Percentiles rank a stretch among this genome's conserved stretches.
These are phyloP conservation scores for Trametes sp. DNA, from an alignment of 1,284 basidiomycete species.

Conservation along the genomic window DNA sequence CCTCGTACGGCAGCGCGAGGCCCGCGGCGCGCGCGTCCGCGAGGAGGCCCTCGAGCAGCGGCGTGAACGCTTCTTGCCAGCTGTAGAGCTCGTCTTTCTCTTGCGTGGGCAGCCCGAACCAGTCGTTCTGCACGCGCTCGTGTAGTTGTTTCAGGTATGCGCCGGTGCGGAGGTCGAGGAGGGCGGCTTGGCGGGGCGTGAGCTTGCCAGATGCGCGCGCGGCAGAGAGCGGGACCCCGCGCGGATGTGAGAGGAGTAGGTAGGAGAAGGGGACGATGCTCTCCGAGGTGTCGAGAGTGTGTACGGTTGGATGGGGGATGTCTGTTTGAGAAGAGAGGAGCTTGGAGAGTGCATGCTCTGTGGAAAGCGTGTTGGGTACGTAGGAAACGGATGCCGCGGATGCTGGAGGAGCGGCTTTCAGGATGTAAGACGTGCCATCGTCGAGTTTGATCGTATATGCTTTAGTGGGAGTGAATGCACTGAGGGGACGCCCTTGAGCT, in stretches of 20 bases:
- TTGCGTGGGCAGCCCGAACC: conserved; percentile 63
- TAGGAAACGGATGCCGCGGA: conserved; percentile 21
- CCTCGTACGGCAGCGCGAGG: conserved; percentile 47
- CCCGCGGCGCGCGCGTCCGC: conserved; percentile 35
- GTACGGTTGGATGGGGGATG: conserved; percentile 36
- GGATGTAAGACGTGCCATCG: conserved; percentile 32
- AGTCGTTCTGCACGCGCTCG: conserved; percentile 68
- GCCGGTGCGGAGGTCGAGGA: conserved; percentile 67
- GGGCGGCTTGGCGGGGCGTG: conserved; percentile 48
- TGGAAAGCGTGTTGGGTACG: conserved; percentile 38
- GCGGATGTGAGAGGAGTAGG: conserved; percentile 39
- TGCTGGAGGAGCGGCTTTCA: conserved; percentile 32
- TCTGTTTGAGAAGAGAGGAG: conserved; percentile 33
- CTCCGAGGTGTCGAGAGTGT: conserved; percentile 32
- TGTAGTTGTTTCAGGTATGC: conserved; percentile 67
- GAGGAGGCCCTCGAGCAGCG: conserved; percentile 63
- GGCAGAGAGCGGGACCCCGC: conserved; percentile 42
- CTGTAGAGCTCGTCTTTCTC: conserved; percentile 55
- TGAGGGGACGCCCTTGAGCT: conserved; percentile 4
- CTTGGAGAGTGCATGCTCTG: conserved; percentile 38
- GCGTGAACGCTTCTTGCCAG: conserved; percentile 77
- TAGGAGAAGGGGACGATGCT: conserved; percentile 38
- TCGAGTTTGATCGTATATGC: conserved; percentile 26
- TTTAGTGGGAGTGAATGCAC: conserved; percentile 34
- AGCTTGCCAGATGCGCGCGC: conserved; percentile 50